A percentile compares a stretch with the other conserved stretches of the same genome.
Conservation (phyloP, 345 rosid species). For the Linum trigynum region DNA sequence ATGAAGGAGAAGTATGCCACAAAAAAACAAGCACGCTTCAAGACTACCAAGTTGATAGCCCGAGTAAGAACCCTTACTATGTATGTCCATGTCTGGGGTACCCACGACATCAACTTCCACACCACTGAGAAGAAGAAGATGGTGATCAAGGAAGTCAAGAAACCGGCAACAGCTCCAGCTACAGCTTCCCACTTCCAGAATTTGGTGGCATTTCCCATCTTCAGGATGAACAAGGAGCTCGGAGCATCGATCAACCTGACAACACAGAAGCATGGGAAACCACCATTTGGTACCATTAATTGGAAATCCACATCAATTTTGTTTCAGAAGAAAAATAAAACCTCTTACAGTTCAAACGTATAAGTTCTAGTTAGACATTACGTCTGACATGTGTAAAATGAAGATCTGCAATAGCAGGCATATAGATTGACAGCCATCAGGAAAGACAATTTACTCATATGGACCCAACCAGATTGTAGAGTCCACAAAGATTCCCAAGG, state of each 20-base stretch:
- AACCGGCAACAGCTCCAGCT: constrained; percentile 48
- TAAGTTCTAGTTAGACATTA: not conserved
- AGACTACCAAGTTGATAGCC: constrained; percentile 10
- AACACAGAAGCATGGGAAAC: not conserved
- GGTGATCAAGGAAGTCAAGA: constrained; percentile 47
- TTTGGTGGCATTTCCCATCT: constrained; percentile 20
- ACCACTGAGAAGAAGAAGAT: constrained; percentile 33
- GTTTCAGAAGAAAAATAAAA: not conserved
- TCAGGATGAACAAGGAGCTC: constrained; percentile 25
- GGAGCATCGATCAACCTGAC: constrained; percentile 37
- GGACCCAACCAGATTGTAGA: too few relatives aligned
- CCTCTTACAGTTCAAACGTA: not conserved
- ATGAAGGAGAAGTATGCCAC: constrained; percentile 42
- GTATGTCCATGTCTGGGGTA: constrained; percentile 19
- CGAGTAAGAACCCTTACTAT: constrained; percentile 14
- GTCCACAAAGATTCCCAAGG: too few relatives aligned
- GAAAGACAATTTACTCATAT: too few relatives aligned
- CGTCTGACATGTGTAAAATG: not conserved
- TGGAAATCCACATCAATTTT: not conserved
- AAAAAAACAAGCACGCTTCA: constrained; percentile 54
- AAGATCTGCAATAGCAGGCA: not conserved
- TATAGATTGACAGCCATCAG: not conserved
- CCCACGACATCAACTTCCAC: constrained; percentile 33
- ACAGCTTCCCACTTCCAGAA: constrained; percentile 47
- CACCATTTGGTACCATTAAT: not conserved